Evolutionary conservation across 441 rosid species (phyloP).

Genomic region (Raphanus hybrid): DNA sequence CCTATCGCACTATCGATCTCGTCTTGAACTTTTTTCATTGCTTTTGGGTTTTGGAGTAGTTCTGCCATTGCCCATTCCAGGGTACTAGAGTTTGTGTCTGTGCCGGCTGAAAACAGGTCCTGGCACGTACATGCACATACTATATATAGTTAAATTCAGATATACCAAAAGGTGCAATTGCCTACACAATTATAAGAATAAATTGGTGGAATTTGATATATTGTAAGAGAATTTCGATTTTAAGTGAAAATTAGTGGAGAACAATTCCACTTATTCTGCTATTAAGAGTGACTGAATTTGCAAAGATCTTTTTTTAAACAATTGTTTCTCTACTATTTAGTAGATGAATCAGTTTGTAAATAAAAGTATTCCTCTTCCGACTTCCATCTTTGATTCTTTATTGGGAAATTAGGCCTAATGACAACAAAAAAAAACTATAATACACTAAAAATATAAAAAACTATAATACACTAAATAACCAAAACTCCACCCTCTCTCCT

Average conservation of each 20-base stretch:
- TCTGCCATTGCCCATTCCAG: constrained; percentile 81
- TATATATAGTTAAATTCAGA: neutral
- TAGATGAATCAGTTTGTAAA: neutral
- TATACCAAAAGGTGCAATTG: neutral
- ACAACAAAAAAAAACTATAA: too few species aligned
- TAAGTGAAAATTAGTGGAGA: neutral
- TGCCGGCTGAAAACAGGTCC: constrained; percentile 54
- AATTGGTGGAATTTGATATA: neutral
- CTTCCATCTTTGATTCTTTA: neutral
- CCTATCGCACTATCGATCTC: constrained; percentile 43
- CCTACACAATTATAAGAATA: neutral
- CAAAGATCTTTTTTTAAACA: neutral
- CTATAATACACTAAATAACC: too few species aligned
- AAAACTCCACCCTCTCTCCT: too few species aligned
- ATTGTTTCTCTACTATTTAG: neutral
- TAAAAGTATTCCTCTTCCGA: neutral
- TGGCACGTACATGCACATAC: constrained; percentile 23
- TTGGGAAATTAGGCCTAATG: too few species aligned
- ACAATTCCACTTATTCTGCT: neutral
- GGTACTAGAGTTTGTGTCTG: constrained; percentile 62
- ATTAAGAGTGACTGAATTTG: neutral
- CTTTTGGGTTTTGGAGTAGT: constrained; percentile 51
- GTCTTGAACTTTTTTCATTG: constrained; percentile 37
- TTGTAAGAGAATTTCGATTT: neutral
- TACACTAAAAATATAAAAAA: too few species aligned